Percentiles rank a stretch among this genome's conserved stretches.
phyloP scores from a whole-genome alignment of 192 early-diverging fungal genomes.

The Bifiguratus adelaidae region DNA sequence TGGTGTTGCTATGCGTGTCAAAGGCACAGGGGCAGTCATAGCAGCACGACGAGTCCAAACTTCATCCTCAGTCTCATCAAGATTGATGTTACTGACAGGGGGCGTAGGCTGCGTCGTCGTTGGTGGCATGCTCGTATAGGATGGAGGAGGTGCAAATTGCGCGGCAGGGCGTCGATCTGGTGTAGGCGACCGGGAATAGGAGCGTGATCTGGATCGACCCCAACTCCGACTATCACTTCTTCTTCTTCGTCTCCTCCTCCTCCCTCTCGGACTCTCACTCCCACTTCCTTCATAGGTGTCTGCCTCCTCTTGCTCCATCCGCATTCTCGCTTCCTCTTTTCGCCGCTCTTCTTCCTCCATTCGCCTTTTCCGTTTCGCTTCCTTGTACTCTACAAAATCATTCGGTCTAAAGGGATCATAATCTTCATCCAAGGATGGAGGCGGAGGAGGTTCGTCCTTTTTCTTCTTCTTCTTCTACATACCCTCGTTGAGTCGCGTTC shows the following conservation, averaged over 20 bases:
- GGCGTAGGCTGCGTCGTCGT: background rate
- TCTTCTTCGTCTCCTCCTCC: constrained; percentile 2
- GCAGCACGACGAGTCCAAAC: constrained; percentile 48
- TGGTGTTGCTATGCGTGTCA: constrained; percentile 10
- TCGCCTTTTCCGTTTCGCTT: constrained; percentile 33
- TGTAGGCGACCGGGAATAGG: constrained; percentile 10
- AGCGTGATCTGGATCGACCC: constrained; percentile 12
- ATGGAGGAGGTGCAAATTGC: constrained; percentile 20
- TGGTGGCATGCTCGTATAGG: background rate
- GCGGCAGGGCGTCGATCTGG: background rate
- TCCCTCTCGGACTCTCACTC: constrained; percentile 10
- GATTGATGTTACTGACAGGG: constrained; percentile 11
- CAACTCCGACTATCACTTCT: constrained; percentile 11
- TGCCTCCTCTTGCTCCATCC: constrained; percentile 2
- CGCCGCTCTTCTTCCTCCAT: constrained; percentile 22
- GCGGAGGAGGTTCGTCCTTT: constrained; percentile 9
- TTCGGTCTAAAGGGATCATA: constrained; percentile 64
- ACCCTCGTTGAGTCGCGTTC: background rate
- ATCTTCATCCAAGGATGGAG: constrained; percentile 33
- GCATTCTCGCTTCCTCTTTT: constrained; percentile 6
- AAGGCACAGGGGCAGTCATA: too few relatives aligned
- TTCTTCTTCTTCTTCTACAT: constrained; percentile 16
- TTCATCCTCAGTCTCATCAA: constrained; percentile 54
- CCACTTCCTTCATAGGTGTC: too few relatives aligned
- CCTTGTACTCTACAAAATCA: constrained; percentile 60